Conservation (phyloP, 305 asterid genomes). For the Solanum hybrid region DNA sequence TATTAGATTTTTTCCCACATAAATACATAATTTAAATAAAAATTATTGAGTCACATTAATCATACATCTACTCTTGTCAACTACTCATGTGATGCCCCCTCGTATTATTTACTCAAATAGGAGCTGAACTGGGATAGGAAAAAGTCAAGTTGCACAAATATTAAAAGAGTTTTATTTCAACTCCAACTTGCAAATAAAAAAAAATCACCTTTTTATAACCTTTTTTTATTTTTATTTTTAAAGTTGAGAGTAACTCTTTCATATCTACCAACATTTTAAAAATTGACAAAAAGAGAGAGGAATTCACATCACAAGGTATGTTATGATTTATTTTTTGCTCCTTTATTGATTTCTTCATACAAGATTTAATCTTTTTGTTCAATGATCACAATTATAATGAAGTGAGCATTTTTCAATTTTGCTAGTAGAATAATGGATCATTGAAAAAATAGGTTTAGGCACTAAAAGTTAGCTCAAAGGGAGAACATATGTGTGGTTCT, state of each 20-base stretch:
- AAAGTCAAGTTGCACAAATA: background rate
- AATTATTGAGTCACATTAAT: no score
- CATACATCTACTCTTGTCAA: no score
- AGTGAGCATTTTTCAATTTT: background rate
- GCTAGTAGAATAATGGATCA: background rate
- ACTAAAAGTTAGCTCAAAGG: background rate
- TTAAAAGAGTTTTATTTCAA: background rate
- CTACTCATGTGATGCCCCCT: no score
- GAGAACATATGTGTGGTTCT: background rate
- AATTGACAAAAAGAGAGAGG: background rate
- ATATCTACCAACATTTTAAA: background rate
- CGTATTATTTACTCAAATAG: background rate
- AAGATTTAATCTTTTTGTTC: background rate
- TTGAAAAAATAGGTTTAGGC: background rate
- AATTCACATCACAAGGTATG: background rate
- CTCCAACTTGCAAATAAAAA: background rate
- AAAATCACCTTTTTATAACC: no score
- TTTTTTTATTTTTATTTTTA: no score
- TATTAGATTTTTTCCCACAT: background rate
- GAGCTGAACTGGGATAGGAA: background rate
- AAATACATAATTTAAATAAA: no score
- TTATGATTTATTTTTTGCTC: background rate
- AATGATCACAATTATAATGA: background rate
- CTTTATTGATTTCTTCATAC: background rate
- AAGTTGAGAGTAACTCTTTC: background rate